Percentiles rank a stretch among this genome's conserved stretches.
These are phyloP conservation scores for Dichotomocladium elegans DNA, from an alignment of 371 early-diverging fungal species.

Conservation along the genomic window DNA sequence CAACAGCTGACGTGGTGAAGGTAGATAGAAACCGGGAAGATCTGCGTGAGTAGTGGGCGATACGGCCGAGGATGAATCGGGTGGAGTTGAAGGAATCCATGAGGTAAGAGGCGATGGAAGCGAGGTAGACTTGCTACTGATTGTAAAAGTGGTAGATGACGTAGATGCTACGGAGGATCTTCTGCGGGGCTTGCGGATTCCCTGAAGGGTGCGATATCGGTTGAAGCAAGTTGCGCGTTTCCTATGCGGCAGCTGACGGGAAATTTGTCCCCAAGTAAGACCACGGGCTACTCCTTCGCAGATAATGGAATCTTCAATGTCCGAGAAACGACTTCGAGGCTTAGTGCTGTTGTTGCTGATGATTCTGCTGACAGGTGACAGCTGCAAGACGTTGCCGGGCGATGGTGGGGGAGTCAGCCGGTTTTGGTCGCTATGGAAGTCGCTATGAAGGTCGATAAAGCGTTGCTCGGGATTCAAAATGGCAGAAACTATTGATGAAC, in stretches of 20 bases:
- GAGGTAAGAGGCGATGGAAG: slow-evolving; percentile 7
- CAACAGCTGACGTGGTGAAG: slow-evolving; percentile 10
- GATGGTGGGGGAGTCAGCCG: slow-evolving; percentile 32
- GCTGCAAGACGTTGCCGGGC: slow-evolving; percentile 13
- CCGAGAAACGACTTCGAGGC: slow-evolving; percentile 47
- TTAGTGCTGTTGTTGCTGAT: no score
- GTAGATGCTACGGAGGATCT: slow-evolving; percentile 4
- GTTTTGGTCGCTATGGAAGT: background rate
- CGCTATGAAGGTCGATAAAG: slow-evolving; percentile 1
- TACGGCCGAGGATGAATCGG: background rate
- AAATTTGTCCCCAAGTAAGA: slow-evolving; percentile 50
- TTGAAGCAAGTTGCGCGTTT: slow-evolving; percentile 53
- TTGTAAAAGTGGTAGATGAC: background rate
- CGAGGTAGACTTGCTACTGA: background rate
- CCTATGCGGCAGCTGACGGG: slow-evolving; percentile 46
- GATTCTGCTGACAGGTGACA: no score
- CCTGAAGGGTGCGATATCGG: slow-evolving; percentile 45
- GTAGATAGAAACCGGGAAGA: slow-evolving; percentile 4
- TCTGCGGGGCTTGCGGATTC: slow-evolving; percentile 47
- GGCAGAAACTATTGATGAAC: slow-evolving; percentile 27
- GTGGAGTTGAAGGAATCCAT: slow-evolving; percentile 8
- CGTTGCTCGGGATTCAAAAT: slow-evolving; percentile 38
- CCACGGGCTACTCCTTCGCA: slow-evolving; percentile 48
- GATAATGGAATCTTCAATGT: slow-evolving; percentile 42
- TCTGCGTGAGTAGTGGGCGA: background rate